Evolutionary conservation across 495 filamentous ascomycete genomes (phyloP), one percentile per base, ranked within the genome.

Genomic region (Penicillium cinerascens): DNA sequence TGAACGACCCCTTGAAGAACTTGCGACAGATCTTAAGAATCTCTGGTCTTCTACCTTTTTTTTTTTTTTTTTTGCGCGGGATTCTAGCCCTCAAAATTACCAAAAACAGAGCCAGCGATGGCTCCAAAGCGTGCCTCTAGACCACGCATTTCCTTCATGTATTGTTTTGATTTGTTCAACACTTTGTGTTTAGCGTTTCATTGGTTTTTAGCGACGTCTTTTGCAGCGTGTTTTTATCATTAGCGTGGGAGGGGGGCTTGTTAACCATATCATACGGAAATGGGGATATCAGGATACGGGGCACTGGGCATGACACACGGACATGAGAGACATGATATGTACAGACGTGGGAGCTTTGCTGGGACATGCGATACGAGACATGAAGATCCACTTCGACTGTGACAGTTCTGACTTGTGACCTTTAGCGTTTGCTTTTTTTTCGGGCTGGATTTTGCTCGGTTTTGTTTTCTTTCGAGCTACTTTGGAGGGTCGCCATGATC

Each of bases 391-490:
- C 22, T 23, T 13, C 29, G 29, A 21, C 35, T 48, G 35, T 44
- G 29, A 21, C 35, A 40, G 35, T 44, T 41, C 50, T 46, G 21
- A 55, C 42, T 22, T 18, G 46, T 44, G 29, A 23, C 26, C 27
- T 41, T 20, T 54, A n/a, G 39, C 36, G 44, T 48, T 48, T n/a
- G 27, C 21, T 47, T 36, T 23, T 25, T 47, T 52, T 51, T 54
- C 46, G 20, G 43, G 56, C 54, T 57, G 41, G 54, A 35, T 10
- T n/a, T n/a, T 10, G 47, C 17, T 49, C 49, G 36, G 49, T 64
- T 39, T 46, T 2, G 26, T 26, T 37, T 4, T 48, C 46, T 27
- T 33, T 23, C 25, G 13, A 43, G 26, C 20, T 52, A 23, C 6
- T 23, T 47, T 46, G 11, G 18, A n/a, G 44, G 9, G 36, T 48